Evolutionary conservation across 2,329 filamentous ascomycete species (phyloP), one percentile per base, ranked within the genome.

Genomic region (Fusarium sarcochroum): DNA sequence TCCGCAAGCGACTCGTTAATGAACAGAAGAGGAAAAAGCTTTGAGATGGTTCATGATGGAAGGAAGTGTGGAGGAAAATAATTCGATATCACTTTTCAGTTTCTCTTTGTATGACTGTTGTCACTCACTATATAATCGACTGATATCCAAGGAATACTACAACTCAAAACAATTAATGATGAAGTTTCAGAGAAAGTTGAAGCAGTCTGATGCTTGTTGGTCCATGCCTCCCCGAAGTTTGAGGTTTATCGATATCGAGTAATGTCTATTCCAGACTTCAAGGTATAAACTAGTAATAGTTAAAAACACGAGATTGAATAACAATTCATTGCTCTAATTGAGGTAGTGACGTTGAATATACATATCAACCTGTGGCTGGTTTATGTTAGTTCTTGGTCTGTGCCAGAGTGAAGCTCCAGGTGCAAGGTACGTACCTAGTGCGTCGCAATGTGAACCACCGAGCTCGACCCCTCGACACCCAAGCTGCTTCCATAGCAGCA

Each of bases 391-490:
- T 15, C 9, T 7, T 59, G 49, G 50, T 48, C 49, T 59, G 56
- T 59, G 56, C 41, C 35, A 35, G 30, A 27, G 3, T 13, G 42
- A 37, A 41, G 42, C 41, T 40, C 40, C 11, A 42, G 47, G 27
- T 42, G 32, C 17, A 6, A 18, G 50, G 58, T 58, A 67, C 64
- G 58, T 69, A 68, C 54, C 48, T 42, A 48, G 49, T 38, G 49
- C 46, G 63, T 63, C 58, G 58, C 55, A 56, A 65, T 23, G 25
- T 55, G 32, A 59, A 44, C 41, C 27, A 53, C 27, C 30, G 42
- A 58, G 48, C 56, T 68, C 54, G 20, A 65, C 49, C 67, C 63
- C 67, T 70, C 61, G 54, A 63, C 46, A 41, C 58, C 25, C 37
- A 62, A 30, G 27, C 27, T 30, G 45, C 52, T 58, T 44, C 8